Evolutionary conservation across 768 basidiomycete species (phyloP).

Genomic region (Suillus decipiens): DNA sequence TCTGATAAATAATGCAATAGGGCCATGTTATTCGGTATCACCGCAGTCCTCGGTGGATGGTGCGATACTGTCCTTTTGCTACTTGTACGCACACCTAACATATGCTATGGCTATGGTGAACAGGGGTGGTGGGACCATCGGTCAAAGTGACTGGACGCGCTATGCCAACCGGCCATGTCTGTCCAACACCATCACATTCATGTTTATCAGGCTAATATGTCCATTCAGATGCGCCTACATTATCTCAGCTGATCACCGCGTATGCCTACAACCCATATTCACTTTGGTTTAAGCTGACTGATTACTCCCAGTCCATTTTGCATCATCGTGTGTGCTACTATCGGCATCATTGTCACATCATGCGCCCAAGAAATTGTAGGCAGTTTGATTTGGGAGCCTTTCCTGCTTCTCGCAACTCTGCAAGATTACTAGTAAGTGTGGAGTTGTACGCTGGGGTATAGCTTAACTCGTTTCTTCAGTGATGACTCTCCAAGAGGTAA

Average conservation of each 20-base stretch:
- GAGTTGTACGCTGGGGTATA: background rate
- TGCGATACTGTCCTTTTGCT: background rate
- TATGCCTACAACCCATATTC: background rate
- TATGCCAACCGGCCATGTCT: slow-evolving; percentile 3
- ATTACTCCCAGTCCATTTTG: slow-evolving; percentile 13
- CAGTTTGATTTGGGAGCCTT: slow-evolving; percentile 20
- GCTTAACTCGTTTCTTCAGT: background rate
- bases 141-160: slow-evolving; percentile 4
- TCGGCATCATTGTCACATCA: slow-evolving; percentile 19
- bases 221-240: background rate
- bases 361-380: slow-evolving; percentile 18
- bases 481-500: slow-evolving; percentile 14
- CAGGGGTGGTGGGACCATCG: background rate
- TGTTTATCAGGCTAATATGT: background rate
- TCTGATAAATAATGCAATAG: background rate
- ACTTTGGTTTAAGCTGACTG: slow-evolving; percentile 10
- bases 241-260: slow-evolving; percentile 1
- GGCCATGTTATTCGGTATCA: slow-evolving; percentile 3
- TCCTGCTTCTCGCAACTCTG: slow-evolving; percentile 20
- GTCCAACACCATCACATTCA: background rate
- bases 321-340: slow-evolving; percentile 19
- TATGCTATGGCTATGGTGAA: background rate
- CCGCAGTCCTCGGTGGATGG: slow-evolving; percentile 1
- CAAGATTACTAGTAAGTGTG: slow-evolving; percentile 20
- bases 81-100: background rate